phyloP scores from a whole-genome alignment of 306 rosid genomes.

The Fragaria vesca region DNA sequence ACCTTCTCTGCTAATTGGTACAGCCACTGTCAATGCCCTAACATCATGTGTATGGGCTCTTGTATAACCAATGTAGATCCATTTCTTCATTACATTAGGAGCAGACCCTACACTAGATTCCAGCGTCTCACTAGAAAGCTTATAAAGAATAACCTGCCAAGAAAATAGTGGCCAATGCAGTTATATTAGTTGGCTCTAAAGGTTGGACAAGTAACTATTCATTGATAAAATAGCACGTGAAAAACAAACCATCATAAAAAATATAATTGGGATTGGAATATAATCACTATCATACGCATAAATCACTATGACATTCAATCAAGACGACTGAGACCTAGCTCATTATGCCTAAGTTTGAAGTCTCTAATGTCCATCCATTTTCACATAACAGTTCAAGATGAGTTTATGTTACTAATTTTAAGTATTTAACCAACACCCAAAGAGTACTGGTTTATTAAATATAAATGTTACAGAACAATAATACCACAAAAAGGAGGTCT shows the following conservation, averaged over 20 bases:
- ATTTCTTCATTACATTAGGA: constrained; percentile 45
- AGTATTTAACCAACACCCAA: background rate
- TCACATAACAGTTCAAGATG: background rate
- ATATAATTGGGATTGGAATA: background rate
- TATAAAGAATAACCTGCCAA: constrained; percentile 82
- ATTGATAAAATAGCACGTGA: background rate
- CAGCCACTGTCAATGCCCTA: constrained; percentile 83
- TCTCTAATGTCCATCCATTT: background rate
- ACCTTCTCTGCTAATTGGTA: constrained; percentile 89
- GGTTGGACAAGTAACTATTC: background rate
- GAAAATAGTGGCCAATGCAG: constrained; percentile 10
- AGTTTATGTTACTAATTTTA: background rate
- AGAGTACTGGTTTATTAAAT: background rate
- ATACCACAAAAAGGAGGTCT: background rate
- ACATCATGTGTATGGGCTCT: constrained; percentile 87
- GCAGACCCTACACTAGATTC: constrained; percentile 39
- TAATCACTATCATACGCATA: background rate
- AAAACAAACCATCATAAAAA: background rate
- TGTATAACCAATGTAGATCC: constrained; percentile 73
- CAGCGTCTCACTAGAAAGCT: constrained; percentile 53
- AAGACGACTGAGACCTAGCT: background rate
- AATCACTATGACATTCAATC: background rate
- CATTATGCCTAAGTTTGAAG: background rate
- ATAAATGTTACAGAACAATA: background rate
- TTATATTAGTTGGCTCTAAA: background rate